Conservation (phyloP, 305 asterid species). For the Fraxinus sp. region DNA sequence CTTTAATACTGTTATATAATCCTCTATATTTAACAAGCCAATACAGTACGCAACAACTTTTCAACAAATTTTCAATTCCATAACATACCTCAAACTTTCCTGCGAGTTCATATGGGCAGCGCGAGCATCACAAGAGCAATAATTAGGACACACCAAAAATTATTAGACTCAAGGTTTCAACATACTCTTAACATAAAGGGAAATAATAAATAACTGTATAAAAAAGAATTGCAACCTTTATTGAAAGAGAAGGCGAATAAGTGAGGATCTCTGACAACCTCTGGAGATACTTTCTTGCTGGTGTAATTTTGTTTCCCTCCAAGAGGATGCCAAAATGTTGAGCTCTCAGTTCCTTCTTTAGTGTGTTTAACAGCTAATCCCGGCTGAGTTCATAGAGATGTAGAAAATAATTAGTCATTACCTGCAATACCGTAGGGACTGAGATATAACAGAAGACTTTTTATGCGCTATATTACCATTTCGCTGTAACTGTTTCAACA, state of each 20-base stretch:
- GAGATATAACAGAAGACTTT: slow-evolving; percentile 1
- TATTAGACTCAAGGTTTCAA: slow-evolving; percentile 22
- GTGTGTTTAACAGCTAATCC: slow-evolving; percentile 57
- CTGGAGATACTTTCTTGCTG: slow-evolving; percentile 49
- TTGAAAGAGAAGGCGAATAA: slow-evolving; percentile 45
- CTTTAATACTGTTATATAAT: not conserved
- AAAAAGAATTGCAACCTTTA: slow-evolving; percentile 44
- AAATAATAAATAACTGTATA: slow-evolving; percentile 4
- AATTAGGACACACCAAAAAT: slow-evolving; percentile 24
- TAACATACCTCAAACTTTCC: slow-evolving; percentile 68
- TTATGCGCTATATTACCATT: not conserved
- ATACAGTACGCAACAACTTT: not conserved
- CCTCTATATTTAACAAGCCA: not conserved
- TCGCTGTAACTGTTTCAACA: not conserved
- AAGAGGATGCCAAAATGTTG: slow-evolving; percentile 62
- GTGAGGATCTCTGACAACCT: slow-evolving; percentile 58
- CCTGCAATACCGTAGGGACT: not conserved
- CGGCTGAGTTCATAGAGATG: slow-evolving; percentile 45
- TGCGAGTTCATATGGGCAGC: slow-evolving; percentile 35
- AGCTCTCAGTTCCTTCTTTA: slow-evolving; percentile 72
- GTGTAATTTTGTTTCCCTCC: slow-evolving; percentile 63
- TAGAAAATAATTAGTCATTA: slow-evolving; percentile 13
- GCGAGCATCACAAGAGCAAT: slow-evolving; percentile 22
- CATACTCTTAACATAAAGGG: slow-evolving; percentile 4
- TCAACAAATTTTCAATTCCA: not conserved